These are phyloP conservation scores for Jamesozyma spencerorum DNA, from an alignment of 805 yeast genomes.

Conservation along the genomic window DNA sequence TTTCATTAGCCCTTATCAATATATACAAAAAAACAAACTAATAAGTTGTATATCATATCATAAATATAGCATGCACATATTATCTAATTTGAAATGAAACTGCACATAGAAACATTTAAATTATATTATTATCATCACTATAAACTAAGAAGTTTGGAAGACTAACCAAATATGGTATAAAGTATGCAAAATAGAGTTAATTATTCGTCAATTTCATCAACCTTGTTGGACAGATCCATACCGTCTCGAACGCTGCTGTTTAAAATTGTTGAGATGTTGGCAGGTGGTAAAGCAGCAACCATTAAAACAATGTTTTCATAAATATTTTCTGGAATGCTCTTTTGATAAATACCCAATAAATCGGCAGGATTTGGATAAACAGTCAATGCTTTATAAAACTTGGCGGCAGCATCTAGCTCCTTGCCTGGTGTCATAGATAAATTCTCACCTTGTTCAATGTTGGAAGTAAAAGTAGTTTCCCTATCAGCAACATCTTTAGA, in stretches of 20 bases:
- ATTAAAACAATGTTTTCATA: constrained; percentile 78
- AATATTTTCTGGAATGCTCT: constrained; percentile 71
- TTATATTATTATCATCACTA: no score
- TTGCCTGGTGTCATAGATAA: constrained; percentile 55
- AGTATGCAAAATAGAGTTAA: not conserved
- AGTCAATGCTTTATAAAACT: constrained; percentile 86
- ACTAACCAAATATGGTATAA: no score
- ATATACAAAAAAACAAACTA: not conserved
- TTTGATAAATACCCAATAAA: constrained; percentile 80
- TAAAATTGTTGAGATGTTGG: constrained; percentile 33
- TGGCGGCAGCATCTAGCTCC: constrained; percentile 76
- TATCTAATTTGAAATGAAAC: not conserved
- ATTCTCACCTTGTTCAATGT: constrained; percentile 81
- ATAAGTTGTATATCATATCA: not conserved
- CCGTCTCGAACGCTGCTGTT: constrained; percentile 8
- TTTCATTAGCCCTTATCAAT: not conserved
- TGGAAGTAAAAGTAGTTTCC: constrained; percentile 72
- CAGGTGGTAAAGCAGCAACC: constrained; percentile 87
- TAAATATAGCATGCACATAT: not conserved
- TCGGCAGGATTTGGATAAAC: constrained; percentile 95
- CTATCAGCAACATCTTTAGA: constrained; percentile 62
- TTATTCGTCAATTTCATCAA: constrained; percentile 26
- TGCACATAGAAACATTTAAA: not conserved
- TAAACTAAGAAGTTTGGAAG: no score
- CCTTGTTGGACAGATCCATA: constrained; percentile 17